These are phyloP conservation scores for Arabidopsis lyrata DNA, from an alignment of 441 rosid species.

Conservation along the genomic window DNA sequence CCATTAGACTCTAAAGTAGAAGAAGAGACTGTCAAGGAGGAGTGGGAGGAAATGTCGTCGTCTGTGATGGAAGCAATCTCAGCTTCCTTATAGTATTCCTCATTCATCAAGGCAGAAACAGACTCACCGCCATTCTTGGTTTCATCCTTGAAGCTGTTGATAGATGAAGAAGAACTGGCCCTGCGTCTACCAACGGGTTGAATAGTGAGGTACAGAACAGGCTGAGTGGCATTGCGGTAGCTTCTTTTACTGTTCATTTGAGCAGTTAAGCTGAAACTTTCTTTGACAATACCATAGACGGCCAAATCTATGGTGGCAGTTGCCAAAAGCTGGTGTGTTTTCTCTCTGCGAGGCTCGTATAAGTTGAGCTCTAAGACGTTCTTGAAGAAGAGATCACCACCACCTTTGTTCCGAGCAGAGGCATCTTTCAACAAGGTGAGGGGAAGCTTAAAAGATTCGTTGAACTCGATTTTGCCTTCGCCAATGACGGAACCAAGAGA, in stretches of 20 bases:
- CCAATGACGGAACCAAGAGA: slow-evolving; percentile 74
- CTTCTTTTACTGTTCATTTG: slow-evolving; percentile 85
- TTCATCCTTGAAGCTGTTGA: slow-evolving; percentile 52
- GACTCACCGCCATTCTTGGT: slow-evolving; percentile 65
- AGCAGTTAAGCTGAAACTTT: slow-evolving; percentile 54
- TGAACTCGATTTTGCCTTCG: slow-evolving; percentile 92
- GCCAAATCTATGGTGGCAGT: slow-evolving; percentile 81
- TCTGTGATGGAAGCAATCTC: slow-evolving; percentile 72
- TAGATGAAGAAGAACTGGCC: slow-evolving; percentile 54
- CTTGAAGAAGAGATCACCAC: slow-evolving; percentile 60
- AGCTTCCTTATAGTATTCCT: slow-evolving; percentile 87
- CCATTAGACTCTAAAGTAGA: slow-evolving; percentile 57
- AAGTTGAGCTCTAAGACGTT: slow-evolving; percentile 77
- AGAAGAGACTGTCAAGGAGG: slow-evolving; percentile 66
- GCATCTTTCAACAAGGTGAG: slow-evolving; percentile 70
- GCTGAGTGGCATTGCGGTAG: slow-evolving; percentile 77
- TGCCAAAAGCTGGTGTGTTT: slow-evolving; percentile 73
- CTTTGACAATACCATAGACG: slow-evolving; percentile 72
- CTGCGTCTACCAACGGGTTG: slow-evolving; percentile 59
- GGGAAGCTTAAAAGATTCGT: slow-evolving; percentile 81
- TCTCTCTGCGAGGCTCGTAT: slow-evolving; percentile 92
- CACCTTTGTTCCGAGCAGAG: slow-evolving; percentile 61
- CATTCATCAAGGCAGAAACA: slow-evolving; percentile 76
- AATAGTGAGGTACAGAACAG: slow-evolving; percentile 70
- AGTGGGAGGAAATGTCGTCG: slow-evolving; percentile 84